Evolutionary conservation across 2,329 filamentous ascomycete species (phyloP).

Genomic region (Nakataea oryzae): DNA sequence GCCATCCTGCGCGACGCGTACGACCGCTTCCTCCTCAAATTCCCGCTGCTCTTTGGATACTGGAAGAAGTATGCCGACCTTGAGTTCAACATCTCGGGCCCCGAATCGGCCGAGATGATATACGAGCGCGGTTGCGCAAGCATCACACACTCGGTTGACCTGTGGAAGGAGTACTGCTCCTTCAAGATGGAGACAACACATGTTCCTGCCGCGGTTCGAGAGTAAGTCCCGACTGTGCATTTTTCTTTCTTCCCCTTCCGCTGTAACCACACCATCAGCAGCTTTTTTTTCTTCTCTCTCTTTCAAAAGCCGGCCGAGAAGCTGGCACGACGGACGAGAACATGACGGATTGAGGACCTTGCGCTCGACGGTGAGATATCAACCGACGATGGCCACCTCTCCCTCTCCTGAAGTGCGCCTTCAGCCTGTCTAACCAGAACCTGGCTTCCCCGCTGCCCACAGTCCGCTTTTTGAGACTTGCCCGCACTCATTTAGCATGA

Average conservation of each 20-base stretch:
- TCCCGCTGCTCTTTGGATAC: slow-evolving; percentile 92
- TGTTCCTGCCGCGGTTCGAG: slow-evolving; percentile 89
- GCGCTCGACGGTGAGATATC: slow-evolving; percentile 4
- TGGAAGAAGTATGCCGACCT: slow-evolving; percentile 99
- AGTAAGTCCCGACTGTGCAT: slow-evolving; percentile 76
- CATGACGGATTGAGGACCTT: neutral
- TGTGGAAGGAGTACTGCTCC: slow-evolving; percentile 94
- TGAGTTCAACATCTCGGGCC: slow-evolving; percentile 93
- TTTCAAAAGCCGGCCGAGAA: slow-evolving; percentile 1
- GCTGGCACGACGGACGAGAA: slow-evolving; percentile 1
- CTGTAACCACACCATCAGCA: slow-evolving; percentile 25
- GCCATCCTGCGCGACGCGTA: slow-evolving; percentile 78
- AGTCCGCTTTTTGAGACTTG: slow-evolving; percentile 13
- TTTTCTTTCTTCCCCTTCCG: slow-evolving; percentile 61
- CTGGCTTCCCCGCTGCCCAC: slow-evolving; percentile 3
- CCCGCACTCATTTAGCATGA: slow-evolving; percentile 20
- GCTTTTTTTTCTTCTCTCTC: slow-evolving; percentile 15
- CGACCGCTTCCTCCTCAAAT: slow-evolving; percentile 88
- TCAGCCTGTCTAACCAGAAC: slow-evolving; percentile 2
- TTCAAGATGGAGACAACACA: slow-evolving; percentile 98
- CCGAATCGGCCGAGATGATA: slow-evolving; percentile 94
- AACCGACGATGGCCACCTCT: slow-evolving; percentile 3
- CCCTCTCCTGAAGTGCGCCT: slow-evolving; percentile 3
- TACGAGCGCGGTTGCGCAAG: slow-evolving; percentile 93
- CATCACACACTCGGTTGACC: slow-evolving; percentile 85